Conservation (phyloP, 202 grass and related monocot genomes). For the Elaeis oleifera region DNA sequence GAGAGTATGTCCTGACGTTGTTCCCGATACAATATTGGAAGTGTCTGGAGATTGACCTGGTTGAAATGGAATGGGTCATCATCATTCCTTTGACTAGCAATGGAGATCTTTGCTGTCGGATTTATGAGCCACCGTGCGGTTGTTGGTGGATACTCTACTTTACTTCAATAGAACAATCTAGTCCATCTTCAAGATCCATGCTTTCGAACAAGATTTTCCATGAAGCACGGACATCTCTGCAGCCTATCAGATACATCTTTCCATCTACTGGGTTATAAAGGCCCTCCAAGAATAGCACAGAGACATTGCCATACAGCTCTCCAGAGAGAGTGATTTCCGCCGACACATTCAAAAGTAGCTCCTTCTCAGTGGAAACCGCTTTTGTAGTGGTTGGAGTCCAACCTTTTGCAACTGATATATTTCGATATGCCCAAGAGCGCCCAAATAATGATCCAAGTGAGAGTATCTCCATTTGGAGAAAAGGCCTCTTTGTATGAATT, state of each 20-base stretch:
- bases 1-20: slow-evolving; percentile 82
- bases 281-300: slow-evolving; percentile 59
- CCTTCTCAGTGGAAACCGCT: slow-evolving; percentile 7
- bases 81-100: slow-evolving; percentile 48
- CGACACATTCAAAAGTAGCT: slow-evolving; percentile 59
- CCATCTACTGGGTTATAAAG: slow-evolving; percentile 83
- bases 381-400: background rate
- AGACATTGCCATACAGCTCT: slow-evolving; percentile 36
- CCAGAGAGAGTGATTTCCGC: slow-evolving; percentile 53
- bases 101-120: slow-evolving; percentile 49
- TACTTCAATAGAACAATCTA: slow-evolving; percentile 83
- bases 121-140: slow-evolving; percentile 80
- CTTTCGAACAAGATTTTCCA: slow-evolving; percentile 29
- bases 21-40: slow-evolving; percentile 65
- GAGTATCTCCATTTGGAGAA: slow-evolving; percentile 68
- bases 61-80: slow-evolving; percentile 46
- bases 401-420: background rate
- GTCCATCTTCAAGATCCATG: slow-evolving; percentile 35
- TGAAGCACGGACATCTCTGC: slow-evolving; percentile 38
- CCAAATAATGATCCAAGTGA: slow-evolving; percentile 53
- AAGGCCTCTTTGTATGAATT: slow-evolving; percentile 32
- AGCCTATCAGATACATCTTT: slow-evolving; percentile 79
- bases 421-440: slow-evolving; percentile 18
- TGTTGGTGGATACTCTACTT: slow-evolving; percentile 78
- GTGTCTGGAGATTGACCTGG: slow-evolving; percentile 44